Base-by-base conservation (phyloP, 768 basidiomycete genomes). In the Candolleomyces efflorescens region DNA sequence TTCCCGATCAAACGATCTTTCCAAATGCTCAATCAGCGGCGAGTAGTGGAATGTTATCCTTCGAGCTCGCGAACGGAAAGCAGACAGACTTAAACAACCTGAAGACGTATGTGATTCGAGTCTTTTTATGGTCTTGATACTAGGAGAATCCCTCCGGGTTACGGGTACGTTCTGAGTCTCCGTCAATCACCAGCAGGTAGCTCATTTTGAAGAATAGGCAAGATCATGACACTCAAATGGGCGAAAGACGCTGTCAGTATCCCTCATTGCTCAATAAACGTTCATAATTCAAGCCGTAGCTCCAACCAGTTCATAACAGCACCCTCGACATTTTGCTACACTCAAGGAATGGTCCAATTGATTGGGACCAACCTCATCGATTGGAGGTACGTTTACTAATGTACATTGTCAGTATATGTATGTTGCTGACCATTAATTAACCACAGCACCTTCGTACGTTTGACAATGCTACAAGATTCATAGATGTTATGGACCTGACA, bases 21-120 rank as follows among this genome's bases (percentile, higher is more conserved):
- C 32, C 11, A 11, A 32, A 32, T 32, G 32, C 32, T 32, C 5
- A 32, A 32, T 11, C 32, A 32, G 5, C 32, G 1, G 32, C 41
- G 12, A 6, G n/a, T n/a, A 58, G 56, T 45, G 32, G 10, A 39
- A 26, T 12, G 17, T 20, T 12, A 3, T 58, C n/a, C 51, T 22
- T 17, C 38, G 43, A 27, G 3, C n/a, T 2, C 51, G 49, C 22
- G 3, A 13, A 24, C 3, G 36, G 15, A 39, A 15, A 9, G 38
- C 32, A 32, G 32, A 1, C 11, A 11, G 32, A 32, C 32, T 32
- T 11, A 3, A 9, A 17, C 7, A 3, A 7, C 15, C 22, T 5
- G 22, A 18, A 12, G 58, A 59, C 27, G 52, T 52, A 17, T 46
- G 44, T 23, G 58, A 59, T 37, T 54, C 52, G 1, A 59, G 52